Evolutionary conservation across 768 basidiomycete species (phyloP), one percentile per base, ranked within the genome.

Genomic region (Serendipita sp.): DNA sequence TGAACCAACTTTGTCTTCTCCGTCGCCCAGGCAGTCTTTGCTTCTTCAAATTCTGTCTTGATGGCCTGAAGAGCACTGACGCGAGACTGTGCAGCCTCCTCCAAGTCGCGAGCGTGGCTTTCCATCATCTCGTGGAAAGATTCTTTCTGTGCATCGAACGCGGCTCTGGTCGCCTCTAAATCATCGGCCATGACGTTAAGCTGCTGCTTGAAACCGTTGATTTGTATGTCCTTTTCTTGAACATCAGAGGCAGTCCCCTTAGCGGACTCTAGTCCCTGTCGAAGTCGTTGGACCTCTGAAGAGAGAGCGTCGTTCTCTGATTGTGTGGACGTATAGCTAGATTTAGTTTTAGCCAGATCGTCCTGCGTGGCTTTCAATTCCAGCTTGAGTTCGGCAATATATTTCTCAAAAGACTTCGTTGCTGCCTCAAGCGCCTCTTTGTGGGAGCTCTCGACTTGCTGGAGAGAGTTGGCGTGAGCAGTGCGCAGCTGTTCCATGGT

Each of bases 351-450:
- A 2, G 78, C 70, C 41, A 93, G 83, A 72, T 92, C 89, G 67
- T 92, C 89, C 70, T 86, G 83, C 0, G 91, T 89, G 13, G 89
- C 91, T 70, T 86, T 89, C 47, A 92, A 80, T 68, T 92, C 88
- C 35, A 91, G 75, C 65, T 76, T 81, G 67, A 86, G 77, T 60
- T 75, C 80, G 64, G 76, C 76, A 62, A 88, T 78, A 70, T 81
- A 80, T 75, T 89, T 89, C 74, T 84, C 82, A 24, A 85, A 74
- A 0, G 72, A 72, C 63, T 78, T 77, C 45, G 81, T 75, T 68
- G 86, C 79, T 16, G 78, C 78, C 64, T 86, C 84, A 16, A 88
- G 76, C 3, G 73, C 68, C n/a, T 79, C 79, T 44, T 79, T 76
- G 68, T 91, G 86, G 63, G 89, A 86, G 2, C 78, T 75, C 69